Evolutionary conservation across 2,329 filamentous ascomycete genomes (phyloP).

Genomic region (Monilinia vaccinii-corymbosi): DNA sequence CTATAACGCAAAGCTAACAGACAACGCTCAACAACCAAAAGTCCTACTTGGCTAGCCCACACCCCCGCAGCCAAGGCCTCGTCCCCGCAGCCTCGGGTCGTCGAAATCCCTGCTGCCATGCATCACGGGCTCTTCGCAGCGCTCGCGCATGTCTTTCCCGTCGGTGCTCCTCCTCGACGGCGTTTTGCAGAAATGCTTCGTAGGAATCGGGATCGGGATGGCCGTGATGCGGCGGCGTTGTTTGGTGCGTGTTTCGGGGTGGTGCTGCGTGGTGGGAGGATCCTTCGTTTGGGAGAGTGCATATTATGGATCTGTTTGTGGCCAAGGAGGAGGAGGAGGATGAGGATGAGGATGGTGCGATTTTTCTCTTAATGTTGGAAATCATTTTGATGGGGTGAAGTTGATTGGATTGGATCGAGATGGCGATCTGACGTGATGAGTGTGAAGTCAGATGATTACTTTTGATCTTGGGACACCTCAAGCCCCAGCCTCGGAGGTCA

Average conservation of each 20-base stretch:
- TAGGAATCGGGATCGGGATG: not conserved
- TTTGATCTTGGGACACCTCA: not conserved
- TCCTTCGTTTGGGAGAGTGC: not conserved
- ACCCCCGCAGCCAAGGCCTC: slow-evolving; percentile 3
- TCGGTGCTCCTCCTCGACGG: not conserved
- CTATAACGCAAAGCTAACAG: not conserved
- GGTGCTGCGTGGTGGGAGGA: not conserved
- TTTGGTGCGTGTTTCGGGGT: not conserved
- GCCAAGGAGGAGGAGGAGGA: not conserved
- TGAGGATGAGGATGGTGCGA: too few species aligned
- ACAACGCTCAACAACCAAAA: not conserved
- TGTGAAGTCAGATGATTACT: not conserved
- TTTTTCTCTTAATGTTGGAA: not conserved
- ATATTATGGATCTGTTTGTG: not conserved
- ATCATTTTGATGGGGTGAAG: not conserved
- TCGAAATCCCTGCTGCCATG: slow-evolving; percentile 2
- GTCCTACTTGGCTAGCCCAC: slow-evolving; percentile 7
- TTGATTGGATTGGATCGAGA: not conserved
- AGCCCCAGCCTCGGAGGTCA: not conserved
- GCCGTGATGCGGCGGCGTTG: not conserved
- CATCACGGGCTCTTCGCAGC: not conserved
- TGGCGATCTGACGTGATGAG: not conserved
- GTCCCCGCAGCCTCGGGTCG: not conserved
- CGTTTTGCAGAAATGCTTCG: slow-evolving; percentile 5
- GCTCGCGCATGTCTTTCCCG: slow-evolving; percentile 1